Evolutionary conservation across 2,329 filamentous ascomycete species (phyloP).

Genomic region (Aspergillus cejpii): DNA sequence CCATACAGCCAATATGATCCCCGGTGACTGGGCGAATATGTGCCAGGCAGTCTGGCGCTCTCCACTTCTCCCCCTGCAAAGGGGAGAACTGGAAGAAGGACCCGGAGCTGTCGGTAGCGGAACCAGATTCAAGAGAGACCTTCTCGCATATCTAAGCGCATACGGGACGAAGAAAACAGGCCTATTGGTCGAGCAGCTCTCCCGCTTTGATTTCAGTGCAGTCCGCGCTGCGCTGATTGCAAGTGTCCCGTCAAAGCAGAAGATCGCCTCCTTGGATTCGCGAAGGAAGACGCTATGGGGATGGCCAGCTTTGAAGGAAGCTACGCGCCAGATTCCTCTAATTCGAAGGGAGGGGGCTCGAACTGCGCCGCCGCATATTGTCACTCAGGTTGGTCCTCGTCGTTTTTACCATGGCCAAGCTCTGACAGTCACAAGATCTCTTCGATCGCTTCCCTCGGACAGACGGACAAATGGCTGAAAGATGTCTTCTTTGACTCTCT

Average conservation of each 20-base stretch:
- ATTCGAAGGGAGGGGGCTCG: conserved; percentile 18
- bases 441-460: conserved; percentile 72
- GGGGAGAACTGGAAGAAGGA: conserved; percentile 4
- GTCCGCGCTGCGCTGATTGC: conserved; percentile 68
- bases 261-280: conserved; percentile 39
- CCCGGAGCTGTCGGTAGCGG: conserved; percentile 52
- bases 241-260: conserved; percentile 66
- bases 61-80: conserved; percentile 55
- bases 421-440: conserved; percentile 57
- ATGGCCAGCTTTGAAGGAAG: conserved; percentile 61
- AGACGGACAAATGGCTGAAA: conserved; percentile 64
- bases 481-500: conserved; percentile 53
- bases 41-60: conserved; percentile 77
- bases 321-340: conserved; percentile 51
- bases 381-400: conserved; percentile 29
- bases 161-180: conserved; percentile 57
- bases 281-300: conserved; percentile 60
- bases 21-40: conserved; percentile 81
- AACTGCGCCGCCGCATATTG: conserved; percentile 29
- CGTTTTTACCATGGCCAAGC: conserved; percentile 1
- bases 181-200: conserved; percentile 53
- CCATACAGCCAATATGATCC: conserved; percentile 88
- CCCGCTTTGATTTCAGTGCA: conserved; percentile 60
- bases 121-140: conserved; percentile 64
- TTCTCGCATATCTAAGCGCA: conserved; percentile 63